Evolutionary conservation across 306 rosid genomes (phyloP), one percentile per base, ranked within the genome.

Genomic region (Inga laurina): DNA sequence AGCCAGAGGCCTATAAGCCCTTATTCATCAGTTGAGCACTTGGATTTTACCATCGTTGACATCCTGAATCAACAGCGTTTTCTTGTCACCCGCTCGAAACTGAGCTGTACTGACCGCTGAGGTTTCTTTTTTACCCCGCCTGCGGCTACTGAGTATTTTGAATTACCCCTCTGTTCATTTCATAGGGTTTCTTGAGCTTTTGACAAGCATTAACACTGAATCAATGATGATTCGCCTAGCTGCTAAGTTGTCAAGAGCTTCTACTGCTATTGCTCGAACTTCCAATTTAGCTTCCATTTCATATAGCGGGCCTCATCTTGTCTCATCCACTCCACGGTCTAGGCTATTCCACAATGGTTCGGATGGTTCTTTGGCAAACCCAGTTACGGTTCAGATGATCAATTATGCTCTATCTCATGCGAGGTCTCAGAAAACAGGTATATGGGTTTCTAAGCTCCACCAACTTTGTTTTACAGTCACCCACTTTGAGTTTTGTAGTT

Each of bases 371-470:
- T 71, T 88, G 80, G 85, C 88, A 10, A 86, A 78, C 82, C 92
- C 93, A 24, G 97, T 92, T 74, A 85, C 92, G 70, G 56, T 88
- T 84, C 89, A 85, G 54, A 92, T 96, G 97, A 86, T 94, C 82
- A 82, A 84, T 74, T 96, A 96, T 78, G 99, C 97, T n/a, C 44
- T 93, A 72, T 84, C 86, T 61, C 92, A 86, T 72, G 96, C 97
- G 61, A 90, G 97, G 92, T 87, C 88, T 68, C 92, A 87, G 2
- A 89, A 90, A 86, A 90, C 98, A 88, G 97, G 99, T 93, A 65
- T 76, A 2, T 19, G n/a, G 34, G 1, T 21, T 18, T 79, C 71
- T 75, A 22, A 48, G 6, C 11, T 39, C 45, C 27, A 5, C 43
- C 48, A n/a, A 4, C 62, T 45, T 2, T 13, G 30, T 82, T 85